Percentiles rank a stretch among this genome's conserved stretches.
These are phyloP conservation scores for Mycena sanguinolenta DNA, from an alignment of 768 basidiomycete species.

Conservation along the genomic window DNA sequence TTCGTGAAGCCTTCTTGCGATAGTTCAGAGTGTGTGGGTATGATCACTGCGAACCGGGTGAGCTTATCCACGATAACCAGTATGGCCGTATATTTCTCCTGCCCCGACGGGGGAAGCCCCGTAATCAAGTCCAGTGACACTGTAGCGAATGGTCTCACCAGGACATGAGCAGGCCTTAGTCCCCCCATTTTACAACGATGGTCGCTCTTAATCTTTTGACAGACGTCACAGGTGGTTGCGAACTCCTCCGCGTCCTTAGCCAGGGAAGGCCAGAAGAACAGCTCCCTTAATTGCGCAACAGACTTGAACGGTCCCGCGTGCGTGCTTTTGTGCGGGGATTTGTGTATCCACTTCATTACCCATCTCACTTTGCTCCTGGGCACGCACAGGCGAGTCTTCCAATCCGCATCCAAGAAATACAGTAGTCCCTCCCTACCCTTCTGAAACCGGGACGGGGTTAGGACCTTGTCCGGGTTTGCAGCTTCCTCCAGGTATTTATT, in stretches of 20 bases:
- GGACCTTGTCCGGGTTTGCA: too few relatives aligned
- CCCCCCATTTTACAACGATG: neutral
- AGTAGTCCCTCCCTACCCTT: too few relatives aligned
- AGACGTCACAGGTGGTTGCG: neutral
- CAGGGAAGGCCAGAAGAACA: too few relatives aligned
- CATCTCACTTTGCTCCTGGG: neutral
- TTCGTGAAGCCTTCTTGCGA: neutral
- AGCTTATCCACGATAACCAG: neutral
- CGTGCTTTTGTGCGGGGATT: neutral
- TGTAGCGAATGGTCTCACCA: neutral
- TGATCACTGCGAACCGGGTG: neutral
- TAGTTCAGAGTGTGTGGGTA: neutral
- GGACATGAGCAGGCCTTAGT: neutral
- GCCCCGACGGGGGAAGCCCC: too few relatives aligned
- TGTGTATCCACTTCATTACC: neutral
- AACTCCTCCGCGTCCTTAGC: too few relatives aligned
- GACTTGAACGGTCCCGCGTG: too few relatives aligned
- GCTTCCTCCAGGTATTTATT: too few relatives aligned
- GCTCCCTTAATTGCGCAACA: too few relatives aligned
- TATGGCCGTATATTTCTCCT: neutral
- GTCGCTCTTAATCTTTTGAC: neutral
- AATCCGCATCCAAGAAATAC: neutral
- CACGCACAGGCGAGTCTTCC: neutral
- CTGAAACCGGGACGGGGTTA: too few relatives aligned
- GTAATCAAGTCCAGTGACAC: neutral